Percentiles rank a stretch among this genome's conserved stretches.
Conservation (phyloP, 345 rosid species). For the Gossypium mustelinum region DNA sequence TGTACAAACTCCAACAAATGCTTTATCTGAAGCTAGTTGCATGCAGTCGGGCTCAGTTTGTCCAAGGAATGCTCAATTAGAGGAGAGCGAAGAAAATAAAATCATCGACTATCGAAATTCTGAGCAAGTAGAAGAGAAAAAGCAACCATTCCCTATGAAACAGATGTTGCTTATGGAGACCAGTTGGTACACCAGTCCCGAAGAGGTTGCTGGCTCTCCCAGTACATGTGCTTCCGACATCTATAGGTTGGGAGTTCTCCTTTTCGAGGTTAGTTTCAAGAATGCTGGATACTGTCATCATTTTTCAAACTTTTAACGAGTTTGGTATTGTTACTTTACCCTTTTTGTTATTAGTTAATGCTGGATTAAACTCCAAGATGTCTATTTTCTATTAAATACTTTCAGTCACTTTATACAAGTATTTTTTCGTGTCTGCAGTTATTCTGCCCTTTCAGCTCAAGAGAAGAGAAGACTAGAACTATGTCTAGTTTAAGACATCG, state of each 20-base stretch:
- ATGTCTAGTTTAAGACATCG: constrained; percentile 96
- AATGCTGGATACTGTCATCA: not conserved
- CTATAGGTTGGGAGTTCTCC: constrained; percentile 80
- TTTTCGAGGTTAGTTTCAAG: constrained; percentile 68
- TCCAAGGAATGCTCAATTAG: constrained; percentile 29
- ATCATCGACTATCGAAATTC: constrained; percentile 27
- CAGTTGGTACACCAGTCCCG: constrained; percentile 88
- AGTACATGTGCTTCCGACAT: constrained; percentile 82
- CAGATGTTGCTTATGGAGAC: constrained; percentile 75
- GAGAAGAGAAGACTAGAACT: constrained; percentile 73
- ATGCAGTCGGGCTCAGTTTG: constrained; percentile 48
- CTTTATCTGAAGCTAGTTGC: constrained; percentile 54
- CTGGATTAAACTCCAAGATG: not conserved
- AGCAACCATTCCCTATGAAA: constrained; percentile 81
- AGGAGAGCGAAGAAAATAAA: constrained; percentile 41
- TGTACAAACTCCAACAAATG: constrained; percentile 34
- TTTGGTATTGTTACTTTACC: constrained; percentile 7
- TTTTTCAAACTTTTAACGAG: not conserved
- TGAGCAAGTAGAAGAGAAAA: constrained; percentile 56
- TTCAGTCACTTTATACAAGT: not conserved
- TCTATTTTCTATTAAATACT: not conserved
- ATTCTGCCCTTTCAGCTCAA: constrained; percentile 59
- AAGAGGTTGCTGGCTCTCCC: constrained; percentile 60
- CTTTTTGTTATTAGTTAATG: not conserved
- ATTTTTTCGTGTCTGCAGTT: constrained; percentile 36